Percentiles rank a stretch among this genome's conserved stretches.
These are phyloP conservation scores for Sphaerosporella brunnea DNA, from an alignment of 495 filamentous ascomycete genomes.

Conservation along the genomic window DNA sequence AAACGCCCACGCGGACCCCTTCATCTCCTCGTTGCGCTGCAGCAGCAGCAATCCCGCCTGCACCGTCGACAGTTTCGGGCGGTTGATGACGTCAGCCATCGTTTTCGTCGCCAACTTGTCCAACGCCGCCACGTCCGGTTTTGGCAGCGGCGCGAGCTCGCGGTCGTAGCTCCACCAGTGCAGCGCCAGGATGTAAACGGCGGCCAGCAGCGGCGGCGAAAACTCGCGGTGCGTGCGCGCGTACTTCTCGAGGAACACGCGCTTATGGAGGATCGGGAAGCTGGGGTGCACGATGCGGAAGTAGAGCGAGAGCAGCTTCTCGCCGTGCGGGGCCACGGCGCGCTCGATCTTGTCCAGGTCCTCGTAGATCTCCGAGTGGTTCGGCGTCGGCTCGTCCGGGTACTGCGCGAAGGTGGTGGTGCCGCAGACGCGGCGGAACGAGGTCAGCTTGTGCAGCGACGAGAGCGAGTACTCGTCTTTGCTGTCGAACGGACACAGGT, in stretches of 20 bases:
- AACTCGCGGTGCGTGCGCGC: slow-evolving; percentile 55
- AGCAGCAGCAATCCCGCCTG: slow-evolving; percentile 81
- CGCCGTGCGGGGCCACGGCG: slow-evolving; percentile 64
- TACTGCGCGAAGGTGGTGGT: slow-evolving; percentile 72
- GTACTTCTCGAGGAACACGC: slow-evolving; percentile 72
- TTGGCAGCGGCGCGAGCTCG: slow-evolving; percentile 42
- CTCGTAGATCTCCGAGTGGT: slow-evolving; percentile 41
- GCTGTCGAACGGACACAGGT: slow-evolving; percentile 51
- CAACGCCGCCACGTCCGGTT: slow-evolving; percentile 55
- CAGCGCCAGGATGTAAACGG: slow-evolving; percentile 76
- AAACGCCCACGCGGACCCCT: slow-evolving; percentile 61
- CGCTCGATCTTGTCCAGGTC: slow-evolving; percentile 66
- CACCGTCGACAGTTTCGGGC: slow-evolving; percentile 80
- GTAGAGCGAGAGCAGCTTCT: slow-evolving; percentile 67
- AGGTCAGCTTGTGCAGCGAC: slow-evolving; percentile 35
- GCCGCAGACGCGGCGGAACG: slow-evolving; percentile 61
- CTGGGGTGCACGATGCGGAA: slow-evolving; percentile 75
- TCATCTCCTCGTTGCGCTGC: slow-evolving; percentile 44
- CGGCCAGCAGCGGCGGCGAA: slow-evolving; percentile 67
- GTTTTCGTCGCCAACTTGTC: slow-evolving; percentile 60
- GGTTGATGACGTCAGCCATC: slow-evolving; percentile 57
- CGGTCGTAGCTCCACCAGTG: slow-evolving; percentile 73
- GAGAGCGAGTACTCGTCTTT: slow-evolving; percentile 49
- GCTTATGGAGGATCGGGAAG: slow-evolving; percentile 79
- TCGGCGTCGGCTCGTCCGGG: slow-evolving; percentile 39